Conservation (phyloP, 495 filamentous ascomycete species). For the Aspergillus nidulans region DNA sequence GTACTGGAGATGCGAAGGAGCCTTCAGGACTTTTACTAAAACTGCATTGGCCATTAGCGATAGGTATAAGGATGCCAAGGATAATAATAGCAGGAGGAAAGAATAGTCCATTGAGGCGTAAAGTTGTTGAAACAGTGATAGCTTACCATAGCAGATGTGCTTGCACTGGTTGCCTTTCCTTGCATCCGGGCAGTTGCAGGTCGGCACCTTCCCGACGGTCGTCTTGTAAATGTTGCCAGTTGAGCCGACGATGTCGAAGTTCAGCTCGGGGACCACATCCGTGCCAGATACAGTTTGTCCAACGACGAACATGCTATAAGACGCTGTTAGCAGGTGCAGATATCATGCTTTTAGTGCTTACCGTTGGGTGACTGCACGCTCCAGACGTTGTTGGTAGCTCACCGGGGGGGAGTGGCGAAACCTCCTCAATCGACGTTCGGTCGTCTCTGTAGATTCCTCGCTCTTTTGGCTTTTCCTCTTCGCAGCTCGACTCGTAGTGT, state of each 20-base stretch:
- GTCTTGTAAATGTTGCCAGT: conserved; percentile 73
- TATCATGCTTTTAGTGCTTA: conserved; percentile 8
- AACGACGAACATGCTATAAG: conserved; percentile 56
- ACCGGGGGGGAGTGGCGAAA: conserved; percentile 38
- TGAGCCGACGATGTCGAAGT: conserved; percentile 65
- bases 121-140: neutral
- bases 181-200: conserved; percentile 65
- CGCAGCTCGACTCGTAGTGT: conserved; percentile 1
- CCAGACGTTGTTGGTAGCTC: conserved; percentile 35
- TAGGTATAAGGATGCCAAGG: conserved; percentile 9
- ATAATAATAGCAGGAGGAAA: conserved; percentile 9
- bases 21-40: conserved; percentile 61
- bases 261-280: conserved; percentile 43
- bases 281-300: conserved; percentile 41
- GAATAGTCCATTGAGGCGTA: conserved; percentile 5
- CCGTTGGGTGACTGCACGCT: conserved; percentile 43
- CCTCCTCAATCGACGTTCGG: conserved; percentile 37
- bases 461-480: conserved; percentile 23
- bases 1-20: conserved; percentile 59
- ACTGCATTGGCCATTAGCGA: conserved; percentile 40
- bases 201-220: conserved; percentile 50
- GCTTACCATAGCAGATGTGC: conserved; percentile 60
- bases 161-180: conserved; percentile 70
- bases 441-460: conserved; percentile 3
- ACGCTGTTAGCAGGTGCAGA: neutral